Percentiles rank a stretch among this genome's conserved stretches.
phyloP scores from a whole-genome alignment of 176 grass and related monocot species.

The Guadua angustifolia region DNA sequence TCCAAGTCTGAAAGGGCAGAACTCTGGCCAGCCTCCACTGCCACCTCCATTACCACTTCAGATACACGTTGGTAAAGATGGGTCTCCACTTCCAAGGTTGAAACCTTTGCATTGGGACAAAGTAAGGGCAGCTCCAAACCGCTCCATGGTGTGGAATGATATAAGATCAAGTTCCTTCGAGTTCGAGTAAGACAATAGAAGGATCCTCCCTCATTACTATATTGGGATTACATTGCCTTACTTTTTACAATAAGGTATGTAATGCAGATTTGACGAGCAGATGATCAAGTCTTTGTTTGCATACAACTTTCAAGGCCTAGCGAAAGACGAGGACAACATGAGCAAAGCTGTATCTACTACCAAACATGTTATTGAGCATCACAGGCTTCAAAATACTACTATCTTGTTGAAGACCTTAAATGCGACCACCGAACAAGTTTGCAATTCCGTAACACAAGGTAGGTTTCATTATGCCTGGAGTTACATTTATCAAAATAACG shows the following conservation, averaged over 20 bases:
- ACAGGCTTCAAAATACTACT: conserved; percentile 87
- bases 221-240: conserved; percentile 18
- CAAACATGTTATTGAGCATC: conserved; percentile 84
- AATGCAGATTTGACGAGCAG: conserved; percentile 83
- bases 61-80: conserved; percentile 52
- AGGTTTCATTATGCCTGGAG: neutral
- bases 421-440: conserved; percentile 66
- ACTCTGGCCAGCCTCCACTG: conserved; percentile 36
- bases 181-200: conserved; percentile 55
- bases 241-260: conserved; percentile 31
- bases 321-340: conserved; percentile 59
- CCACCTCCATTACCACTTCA: conserved; percentile 53
- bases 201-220: neutral
- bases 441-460: conserved; percentile 66
- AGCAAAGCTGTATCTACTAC: conserved; percentile 56
- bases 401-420: conserved; percentile 91
- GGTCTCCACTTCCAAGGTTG: conserved; percentile 67
- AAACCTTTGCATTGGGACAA: conserved; percentile 98
- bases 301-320: conserved; percentile 70
- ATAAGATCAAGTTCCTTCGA: conserved; percentile 90
- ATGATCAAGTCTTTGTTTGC: conserved; percentile 86
- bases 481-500: neutral
- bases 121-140: conserved; percentile 74
- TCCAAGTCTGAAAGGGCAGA: conserved; percentile 46
- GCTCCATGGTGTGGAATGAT: conserved; percentile 89